Conservation (phyloP, 352 stramenopile genomes). For the Phytopythium montanum region DNA sequence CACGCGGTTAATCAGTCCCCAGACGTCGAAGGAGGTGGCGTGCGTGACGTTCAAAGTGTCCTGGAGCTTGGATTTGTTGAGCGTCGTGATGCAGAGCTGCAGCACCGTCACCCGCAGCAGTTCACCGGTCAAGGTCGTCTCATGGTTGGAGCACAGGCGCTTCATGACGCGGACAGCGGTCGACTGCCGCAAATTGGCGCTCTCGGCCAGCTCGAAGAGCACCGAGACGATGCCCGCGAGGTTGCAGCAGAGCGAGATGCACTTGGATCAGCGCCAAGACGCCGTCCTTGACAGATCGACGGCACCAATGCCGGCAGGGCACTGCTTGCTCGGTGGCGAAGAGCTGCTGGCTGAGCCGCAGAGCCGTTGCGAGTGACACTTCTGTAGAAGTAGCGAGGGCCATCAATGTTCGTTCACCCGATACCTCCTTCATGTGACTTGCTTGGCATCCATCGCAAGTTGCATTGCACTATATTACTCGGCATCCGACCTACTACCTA, state of each 20-base stretch:
- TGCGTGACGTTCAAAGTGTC: constrained; percentile 8
- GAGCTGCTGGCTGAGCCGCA: no score
- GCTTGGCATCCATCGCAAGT: no score
- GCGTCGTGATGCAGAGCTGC: constrained; percentile 22
- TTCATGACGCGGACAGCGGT: constrained; percentile 13
- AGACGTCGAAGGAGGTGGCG: constrained; percentile 24
- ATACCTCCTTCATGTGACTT: no score
- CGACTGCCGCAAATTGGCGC: no score
- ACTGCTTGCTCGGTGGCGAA: no score
- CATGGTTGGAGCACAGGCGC: constrained; percentile 25
- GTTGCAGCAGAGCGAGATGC: constrained; percentile 23
- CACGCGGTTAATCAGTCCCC: constrained; percentile 20
- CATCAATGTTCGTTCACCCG: no score
- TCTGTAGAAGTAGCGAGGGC: no score
- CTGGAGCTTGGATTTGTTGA: constrained; percentile 24
- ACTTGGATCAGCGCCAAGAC: constrained; percentile 16
- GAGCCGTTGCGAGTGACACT: no score
- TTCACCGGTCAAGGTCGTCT: constrained; percentile 22
- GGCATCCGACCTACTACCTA: no score
- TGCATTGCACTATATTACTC: no score
- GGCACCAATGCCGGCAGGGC: no score
- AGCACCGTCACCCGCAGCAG: constrained; percentile 13
- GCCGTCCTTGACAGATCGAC: constrained; percentile 18
- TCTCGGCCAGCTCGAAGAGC: constrained; percentile 24
- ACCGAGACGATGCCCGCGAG: constrained; percentile 19